Base-by-base conservation (phyloP, 345 rosid species). In the Linum trigynum region DNA sequence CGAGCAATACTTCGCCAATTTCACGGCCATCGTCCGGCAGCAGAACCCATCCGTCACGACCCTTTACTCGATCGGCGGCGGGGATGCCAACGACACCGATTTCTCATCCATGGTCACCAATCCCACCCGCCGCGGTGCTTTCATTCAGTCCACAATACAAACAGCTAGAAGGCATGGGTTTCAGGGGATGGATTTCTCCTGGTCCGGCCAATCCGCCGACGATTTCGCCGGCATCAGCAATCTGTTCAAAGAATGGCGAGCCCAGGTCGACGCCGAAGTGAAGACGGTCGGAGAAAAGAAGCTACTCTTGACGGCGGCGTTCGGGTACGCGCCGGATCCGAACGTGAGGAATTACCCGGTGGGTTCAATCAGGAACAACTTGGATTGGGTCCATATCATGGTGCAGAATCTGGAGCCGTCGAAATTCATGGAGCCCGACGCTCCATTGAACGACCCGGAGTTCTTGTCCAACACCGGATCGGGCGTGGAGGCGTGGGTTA, bases 171-270 rank as follows among this genome's bases (percentile, higher is more conserved):
- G n/a, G 40, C 36, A 39, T 40, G 65, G 43, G 43, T 70, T 77
- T 55, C 61, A 70, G 7, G 84, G 79, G 39, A 59, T 77, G 0
- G 74, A 77, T 16, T 75, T 80, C 37, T 39, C 3, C 5, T 67
- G 69, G 43, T 64, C 63, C 23, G 4, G n/a, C 40, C 79, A 73
- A 9, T 14, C 57, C 7, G 15, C 41, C 3, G 48, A 2, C 61
- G 38, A 57, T 7, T 71, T 62, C 71, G 2, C 40, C 55, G 70
- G 62, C 65, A 48, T 80, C 5, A 77, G 70, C 7, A 14, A 51
- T n/a, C 74, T 80, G 2, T 61, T 77, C 5, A 69, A 59, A 0
- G 81, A 80, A 61, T 80, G 81, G 81, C 67, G 77, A 39, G 63
- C 65, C 3, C 72, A 69, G 4, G 55, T 71, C 11, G 65, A 2